Base-by-base conservation (phyloP, 176 grass and related monocot genomes). In the Olyra latifolia region DNA sequence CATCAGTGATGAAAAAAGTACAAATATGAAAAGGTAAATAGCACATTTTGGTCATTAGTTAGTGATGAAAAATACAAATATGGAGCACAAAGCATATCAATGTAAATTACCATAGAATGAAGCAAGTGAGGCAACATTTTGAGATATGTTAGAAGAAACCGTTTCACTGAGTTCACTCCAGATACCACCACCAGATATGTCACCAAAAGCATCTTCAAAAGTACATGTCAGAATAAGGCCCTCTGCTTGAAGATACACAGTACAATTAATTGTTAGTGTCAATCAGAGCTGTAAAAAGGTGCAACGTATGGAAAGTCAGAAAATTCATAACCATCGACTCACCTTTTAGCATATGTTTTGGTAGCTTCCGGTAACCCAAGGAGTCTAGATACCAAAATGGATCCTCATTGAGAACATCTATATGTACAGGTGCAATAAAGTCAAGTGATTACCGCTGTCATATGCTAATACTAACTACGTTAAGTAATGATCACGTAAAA, bases 121-220 rank as follows among this genome's bases (percentile, higher is more conserved):
- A 78, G 75, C 75, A 77, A 64, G 75, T 14, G 43, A 60, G 7
- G 49, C 75, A 4, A 8, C 19, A n/a, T 35, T 50, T 47, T 20
- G 16, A 49, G 1, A 20, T 50, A 78, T 78, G 27, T 2, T 38
- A 14, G 16, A 14, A 17, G 75, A 29, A 38, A 15, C 19, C 35
- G 19, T 22, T 64, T 64, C 6, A 48, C 59, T 63, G 6, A 77
- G 27, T 23, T 77, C 28, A 48, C 17, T 50, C 75, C 43, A 78
- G 43, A 50, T 43, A 29, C 75, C 75, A 35, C 7, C 20, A 38
- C 42, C 27, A 38, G 3, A 78, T 32, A 23, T 13, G 45, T 64
- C 28, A 10, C 75, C 59, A 4, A 78, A 78, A 78, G 58, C 9
- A 3, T 78, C 75, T 50, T 78, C 59, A 28, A 78, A 78, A 78